phyloP scores from a whole-genome alignment of 768 basidiomycete genomes.

The Piloderma croceum region DNA sequence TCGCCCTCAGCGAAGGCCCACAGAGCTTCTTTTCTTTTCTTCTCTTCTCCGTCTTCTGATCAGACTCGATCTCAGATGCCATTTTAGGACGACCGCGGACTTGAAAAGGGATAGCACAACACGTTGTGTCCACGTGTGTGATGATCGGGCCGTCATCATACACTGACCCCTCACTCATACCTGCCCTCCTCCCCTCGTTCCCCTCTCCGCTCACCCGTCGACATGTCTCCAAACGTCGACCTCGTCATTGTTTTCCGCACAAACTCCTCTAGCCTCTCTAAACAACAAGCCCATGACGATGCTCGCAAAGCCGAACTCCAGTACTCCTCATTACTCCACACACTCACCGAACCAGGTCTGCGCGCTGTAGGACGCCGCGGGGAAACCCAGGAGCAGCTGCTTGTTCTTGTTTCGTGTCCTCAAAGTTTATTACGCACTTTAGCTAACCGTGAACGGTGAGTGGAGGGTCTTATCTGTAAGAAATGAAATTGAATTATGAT shows the following conservation, averaged over 20 bases:
- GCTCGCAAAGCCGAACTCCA: conserved; percentile 62
- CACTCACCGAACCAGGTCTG: conserved; percentile 57
- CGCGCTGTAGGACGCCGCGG: conserved; percentile 71
- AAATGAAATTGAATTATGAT: neutral
- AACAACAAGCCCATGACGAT: conserved; percentile 57
- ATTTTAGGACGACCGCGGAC: too few species aligned
- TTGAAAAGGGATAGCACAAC: too few species aligned
- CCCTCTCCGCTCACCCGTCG: conserved; percentile 3
- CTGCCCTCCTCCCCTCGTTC: neutral
- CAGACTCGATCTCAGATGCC: too few species aligned
- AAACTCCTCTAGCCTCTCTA: conserved; percentile 45
- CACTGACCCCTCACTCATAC: too few species aligned
- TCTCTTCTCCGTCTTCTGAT: too few species aligned
- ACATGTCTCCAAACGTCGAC: conserved; percentile 57
- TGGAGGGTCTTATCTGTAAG: conserved; percentile 6
- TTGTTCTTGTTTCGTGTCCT: conserved; percentile 73
- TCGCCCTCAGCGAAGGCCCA: too few species aligned
- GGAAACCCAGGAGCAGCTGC: conserved; percentile 66
- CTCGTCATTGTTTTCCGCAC: conserved; percentile 67
- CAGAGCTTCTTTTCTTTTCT: too few species aligned
- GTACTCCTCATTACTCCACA: conserved; percentile 57
- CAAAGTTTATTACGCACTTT: conserved; percentile 55
- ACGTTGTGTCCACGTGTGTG: too few species aligned
- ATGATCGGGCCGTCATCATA: too few species aligned
- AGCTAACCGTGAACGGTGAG: conserved; percentile 71